Percentiles rank a stretch among this genome's conserved stretches.
These are phyloP conservation scores for Cyclotella sp. DNA, from an alignment of 108 stramenopile species.

Conservation along the genomic window DNA sequence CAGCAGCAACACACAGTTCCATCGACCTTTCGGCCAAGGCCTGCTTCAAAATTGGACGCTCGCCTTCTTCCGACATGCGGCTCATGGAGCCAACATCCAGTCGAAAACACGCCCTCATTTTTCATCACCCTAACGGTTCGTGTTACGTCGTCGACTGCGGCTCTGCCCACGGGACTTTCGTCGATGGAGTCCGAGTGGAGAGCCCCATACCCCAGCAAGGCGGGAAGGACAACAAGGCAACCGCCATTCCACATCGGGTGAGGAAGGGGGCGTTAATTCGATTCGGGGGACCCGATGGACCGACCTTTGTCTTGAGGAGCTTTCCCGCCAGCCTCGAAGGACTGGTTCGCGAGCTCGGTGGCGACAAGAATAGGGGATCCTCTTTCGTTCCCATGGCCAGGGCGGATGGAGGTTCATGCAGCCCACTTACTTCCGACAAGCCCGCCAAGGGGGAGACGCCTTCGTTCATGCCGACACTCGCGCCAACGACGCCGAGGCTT, in stretches of 20 bases:
- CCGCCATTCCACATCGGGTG: slow-evolving; percentile 71
- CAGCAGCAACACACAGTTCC: slow-evolving; percentile 58
- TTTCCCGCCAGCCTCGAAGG: slow-evolving; percentile 61
- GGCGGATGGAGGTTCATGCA: slow-evolving; percentile 1
- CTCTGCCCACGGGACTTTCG: slow-evolving; percentile 80
- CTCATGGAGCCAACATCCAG: slow-evolving; percentile 75
- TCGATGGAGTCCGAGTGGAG: slow-evolving; percentile 70
- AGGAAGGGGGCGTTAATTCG: slow-evolving; percentile 76
- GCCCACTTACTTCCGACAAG: slow-evolving; percentile 11
- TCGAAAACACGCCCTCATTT: slow-evolving; percentile 80
- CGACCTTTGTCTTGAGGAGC: slow-evolving; percentile 77
- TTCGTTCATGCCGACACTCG: slow-evolving; percentile 29
- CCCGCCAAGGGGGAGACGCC: slow-evolving; percentile 27
- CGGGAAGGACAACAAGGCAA: slow-evolving; percentile 22
- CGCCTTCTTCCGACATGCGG: slow-evolving; percentile 71
- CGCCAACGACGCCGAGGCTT: slow-evolving; percentile 17
- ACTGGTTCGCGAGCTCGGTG: slow-evolving; percentile 30
- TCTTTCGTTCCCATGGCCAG: neutral
- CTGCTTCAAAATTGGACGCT: slow-evolving; percentile 75
- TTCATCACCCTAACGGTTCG: slow-evolving; percentile 84
- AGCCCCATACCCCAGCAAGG: slow-evolving; percentile 55
- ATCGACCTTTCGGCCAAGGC: slow-evolving; percentile 71
- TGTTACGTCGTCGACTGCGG: slow-evolving; percentile 87
- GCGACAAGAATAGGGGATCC: slow-evolving; percentile 11
- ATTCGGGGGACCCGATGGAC: slow-evolving; percentile 84